A percentile compares a stretch with the other conserved stretches of the same genome.
phyloP scores from a whole-genome alignment of 2,329 filamentous ascomycete genomes.

The Aspergillaceae sp. region DNA sequence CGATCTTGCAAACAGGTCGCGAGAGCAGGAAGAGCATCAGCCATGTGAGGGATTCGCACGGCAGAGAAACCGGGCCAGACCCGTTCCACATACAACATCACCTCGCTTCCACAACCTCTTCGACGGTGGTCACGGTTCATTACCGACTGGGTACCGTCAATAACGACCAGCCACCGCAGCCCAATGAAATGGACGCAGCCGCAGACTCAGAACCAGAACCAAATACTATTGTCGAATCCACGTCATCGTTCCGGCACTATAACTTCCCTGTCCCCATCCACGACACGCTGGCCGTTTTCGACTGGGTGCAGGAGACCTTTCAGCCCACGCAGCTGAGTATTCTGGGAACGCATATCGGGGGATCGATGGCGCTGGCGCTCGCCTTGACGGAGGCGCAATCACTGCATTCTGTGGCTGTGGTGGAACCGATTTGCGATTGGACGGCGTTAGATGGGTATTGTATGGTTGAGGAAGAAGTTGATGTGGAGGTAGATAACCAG shows the following conservation, averaged over 20 bases:
- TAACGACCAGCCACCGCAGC: background rate
- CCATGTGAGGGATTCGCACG: background rate
- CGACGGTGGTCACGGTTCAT: slow-evolving; percentile 33
- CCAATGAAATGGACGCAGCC: background rate
- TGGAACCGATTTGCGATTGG: slow-evolving; percentile 34
- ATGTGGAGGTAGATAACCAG: background rate
- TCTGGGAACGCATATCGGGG: slow-evolving; percentile 30
- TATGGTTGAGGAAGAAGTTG: slow-evolving; percentile 1
- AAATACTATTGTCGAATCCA: background rate
- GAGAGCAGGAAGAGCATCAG: background rate
- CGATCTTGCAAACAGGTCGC: slow-evolving; percentile 13
- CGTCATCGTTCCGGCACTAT: slow-evolving; percentile 10
- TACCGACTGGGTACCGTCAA: slow-evolving; percentile 27
- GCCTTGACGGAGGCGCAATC: slow-evolving; percentile 32
- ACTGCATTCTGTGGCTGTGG: slow-evolving; percentile 24
- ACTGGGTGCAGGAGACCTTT: slow-evolving; percentile 30
- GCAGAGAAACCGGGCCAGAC: background rate
- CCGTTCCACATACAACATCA: slow-evolving; percentile 13
- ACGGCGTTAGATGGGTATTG: slow-evolving; percentile 35
- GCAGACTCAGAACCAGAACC: background rate
- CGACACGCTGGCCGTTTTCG: slow-evolving; percentile 31
- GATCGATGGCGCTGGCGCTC: slow-evolving; percentile 36
- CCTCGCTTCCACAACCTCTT: slow-evolving; percentile 23
- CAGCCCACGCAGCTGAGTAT: slow-evolving; percentile 21
- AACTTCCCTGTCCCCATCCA: slow-evolving; percentile 32